These are phyloP conservation scores for Ulmus americana DNA, from an alignment of 331 rosid species.

Conservation along the genomic window DNA sequence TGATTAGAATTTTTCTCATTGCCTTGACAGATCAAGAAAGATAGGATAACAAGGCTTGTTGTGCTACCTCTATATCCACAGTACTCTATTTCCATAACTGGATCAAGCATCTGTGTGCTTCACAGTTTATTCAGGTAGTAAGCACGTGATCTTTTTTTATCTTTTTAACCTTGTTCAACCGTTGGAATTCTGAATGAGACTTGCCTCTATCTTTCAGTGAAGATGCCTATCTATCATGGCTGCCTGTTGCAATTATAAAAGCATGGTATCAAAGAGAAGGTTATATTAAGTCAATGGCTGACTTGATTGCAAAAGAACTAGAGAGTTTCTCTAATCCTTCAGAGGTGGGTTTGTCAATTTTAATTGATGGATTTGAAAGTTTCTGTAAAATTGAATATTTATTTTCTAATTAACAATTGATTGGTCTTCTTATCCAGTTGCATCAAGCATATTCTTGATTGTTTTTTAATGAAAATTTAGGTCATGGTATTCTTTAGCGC, in stretches of 20 bases:
- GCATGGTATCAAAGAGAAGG: conserved; percentile 94
- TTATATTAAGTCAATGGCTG: conserved; percentile 85
- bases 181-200: conserved; percentile 21
- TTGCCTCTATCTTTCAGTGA: conserved; percentile 47
- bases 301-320: conserved; percentile 78
- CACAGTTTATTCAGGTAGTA: conserved; percentile 64
- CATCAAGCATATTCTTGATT: conserved; percentile 3
- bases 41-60: conserved; percentile 82
- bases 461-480: conserved; percentile 29
- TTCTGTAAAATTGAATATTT: conserved; percentile 9
- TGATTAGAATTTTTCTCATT: conserved; percentile 13
- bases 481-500: conserved; percentile 95
- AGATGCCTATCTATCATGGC: conserved; percentile 57
- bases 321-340: conserved; percentile 53
- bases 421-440: background rate
- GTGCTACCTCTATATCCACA: conserved; percentile 96
- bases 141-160: conserved; percentile 6
- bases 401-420: background rate
- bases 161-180: conserved; percentile 8
- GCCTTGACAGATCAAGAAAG: conserved; percentile 70
- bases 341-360: conserved; percentile 46
- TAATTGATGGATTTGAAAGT: conserved; percentile 16
- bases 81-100: conserved; percentile 94
- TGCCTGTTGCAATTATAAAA: conserved; percentile 87
- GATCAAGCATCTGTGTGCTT: conserved; percentile 87